phyloP scores from a whole-genome alignment of 176 grass and related monocot species.

The Aegilops bicornis region DNA sequence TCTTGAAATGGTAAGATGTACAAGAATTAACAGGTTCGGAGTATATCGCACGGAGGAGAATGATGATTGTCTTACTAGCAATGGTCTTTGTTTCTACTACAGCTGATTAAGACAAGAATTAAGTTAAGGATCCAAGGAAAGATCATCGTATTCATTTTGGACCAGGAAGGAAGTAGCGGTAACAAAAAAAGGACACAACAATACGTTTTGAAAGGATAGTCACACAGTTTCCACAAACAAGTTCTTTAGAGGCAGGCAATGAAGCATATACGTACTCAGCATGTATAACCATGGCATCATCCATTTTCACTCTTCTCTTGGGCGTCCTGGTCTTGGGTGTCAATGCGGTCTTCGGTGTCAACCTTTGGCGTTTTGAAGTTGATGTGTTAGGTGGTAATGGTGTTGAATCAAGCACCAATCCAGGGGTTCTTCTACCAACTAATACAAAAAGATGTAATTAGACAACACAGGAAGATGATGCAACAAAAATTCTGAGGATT shows the following conservation, averaged over 20 bases:
- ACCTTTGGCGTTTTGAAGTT: conserved; percentile 70
- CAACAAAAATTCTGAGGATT: conserved; percentile 18
- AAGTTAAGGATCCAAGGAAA: background rate
- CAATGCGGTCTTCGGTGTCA: conserved; percentile 49
- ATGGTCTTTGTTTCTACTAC: background rate
- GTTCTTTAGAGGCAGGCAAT: background rate
- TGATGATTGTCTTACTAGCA: background rate
- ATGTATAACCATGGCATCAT: conserved; percentile 95
- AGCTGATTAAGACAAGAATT: background rate
- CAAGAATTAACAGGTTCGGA: background rate
- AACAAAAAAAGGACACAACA: background rate
- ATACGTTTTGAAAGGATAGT: conserved; percentile 12
- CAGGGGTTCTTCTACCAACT: conserved; percentile 86
- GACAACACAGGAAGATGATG: conserved; percentile 26
- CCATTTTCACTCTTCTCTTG: conserved; percentile 86
- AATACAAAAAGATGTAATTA: conserved; percentile 44
- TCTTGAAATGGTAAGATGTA: background rate
- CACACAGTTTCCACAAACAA: conserved; percentile 27
- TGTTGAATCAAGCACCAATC: conserved; percentile 63
- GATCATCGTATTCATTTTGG: background rate
- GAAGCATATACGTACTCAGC: conserved; percentile 81
- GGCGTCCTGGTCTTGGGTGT: conserved; percentile 39
- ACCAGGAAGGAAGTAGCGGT: background rate
- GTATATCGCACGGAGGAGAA: background rate
- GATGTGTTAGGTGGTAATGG: conserved; percentile 51